A percentile compares a stretch with the other conserved stretches of the same genome.
These are phyloP conservation scores for Penicillium sp. DNA, from an alignment of 2,329 filamentous ascomycete species.

Conservation along the genomic window DNA sequence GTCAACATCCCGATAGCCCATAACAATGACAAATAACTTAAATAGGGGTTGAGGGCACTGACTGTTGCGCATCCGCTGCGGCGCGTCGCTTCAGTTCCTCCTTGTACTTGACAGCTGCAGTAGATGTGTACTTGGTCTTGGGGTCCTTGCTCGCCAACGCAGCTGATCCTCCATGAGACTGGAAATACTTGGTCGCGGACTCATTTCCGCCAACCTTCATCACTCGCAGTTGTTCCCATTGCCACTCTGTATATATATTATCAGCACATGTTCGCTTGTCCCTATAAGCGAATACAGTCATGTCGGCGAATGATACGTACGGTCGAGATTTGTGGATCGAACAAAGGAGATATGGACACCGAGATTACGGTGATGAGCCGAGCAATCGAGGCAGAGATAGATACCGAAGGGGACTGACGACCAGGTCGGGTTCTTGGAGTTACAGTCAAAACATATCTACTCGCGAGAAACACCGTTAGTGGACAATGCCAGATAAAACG, in stretches of 20 bases:
- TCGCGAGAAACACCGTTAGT: conserved; percentile 25
- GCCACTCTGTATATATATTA: conserved; percentile 70
- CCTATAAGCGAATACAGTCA: not conserved
- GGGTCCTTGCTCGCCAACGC: conserved; percentile 94
- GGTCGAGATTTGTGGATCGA: conserved; percentile 95
- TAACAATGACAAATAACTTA: conserved; percentile 17
- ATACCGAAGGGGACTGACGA: conserved; percentile 96
- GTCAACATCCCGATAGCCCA: conserved; percentile 12
- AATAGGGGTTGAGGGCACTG: conserved; percentile 41
- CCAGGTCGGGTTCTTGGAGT: conserved; percentile 97
- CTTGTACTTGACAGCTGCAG: conserved; percentile 95
- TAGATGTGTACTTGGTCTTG: conserved; percentile 95
- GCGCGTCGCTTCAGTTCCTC: conserved; percentile 89
- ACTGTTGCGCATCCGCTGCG: conserved; percentile 82
- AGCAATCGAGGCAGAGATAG: conserved; percentile 97
- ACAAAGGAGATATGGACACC: conserved; percentile 99
- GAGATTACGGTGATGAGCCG: conserved; percentile 93
- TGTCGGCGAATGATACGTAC: conserved; percentile 61
- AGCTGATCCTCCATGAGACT: conserved; percentile 90
- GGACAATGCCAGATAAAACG: conserved; percentile 22
- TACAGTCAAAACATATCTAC: conserved; percentile 97
- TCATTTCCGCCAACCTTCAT: conserved; percentile 99
- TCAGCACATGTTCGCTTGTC: conserved; percentile 27
- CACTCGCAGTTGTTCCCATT: conserved; percentile 95
- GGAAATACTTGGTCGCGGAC: conserved; percentile 97